Base-by-base conservation (phyloP, 2,329 filamentous ascomycete species). In the Penicillium sp. region DNA sequence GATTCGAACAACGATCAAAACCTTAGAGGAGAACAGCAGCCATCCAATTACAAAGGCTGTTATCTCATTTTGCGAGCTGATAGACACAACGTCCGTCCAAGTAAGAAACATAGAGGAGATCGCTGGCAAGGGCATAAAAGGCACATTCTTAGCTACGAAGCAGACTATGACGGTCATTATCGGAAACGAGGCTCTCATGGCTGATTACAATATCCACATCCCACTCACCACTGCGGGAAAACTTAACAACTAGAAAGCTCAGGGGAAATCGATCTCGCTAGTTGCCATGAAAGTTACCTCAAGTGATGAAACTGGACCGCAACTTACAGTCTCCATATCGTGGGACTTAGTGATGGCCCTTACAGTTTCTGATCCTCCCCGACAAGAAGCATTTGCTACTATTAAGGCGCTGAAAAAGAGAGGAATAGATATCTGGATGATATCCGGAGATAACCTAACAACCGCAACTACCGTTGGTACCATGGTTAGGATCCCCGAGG, bases 121-220 rank as follows among this genome's bases (percentile, higher is more conserved):
- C 2, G 77, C 84, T 6, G 85, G 85, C 0, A 84, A 84, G 66
- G 85, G 85, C 1, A 79, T 88, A 70, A 82, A 80, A 60, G 85
- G 83, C 0, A 75, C 58, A 0, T 84, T 86, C 70, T 74, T 67
- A 12, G 50, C 49, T 33, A 15, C n/a, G 28, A 38, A 49, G 37
- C 56, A 59, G 37, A 44, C 38, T 24, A 5, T 59, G 38, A 53
- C 24, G 49, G 35, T 59, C 26, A 45, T 59, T 53, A 59, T 57
- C 44, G 55, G 55, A n/a, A 57, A 57, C 13, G 55, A 57, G 55
- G 55, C 55, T 47, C 55, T 57, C 28, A 57, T 59, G 57, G 17
- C 38, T 42, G 57, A 59, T 47, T 45, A 59, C 13, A 38, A 38
- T 38, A 12, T 38, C 37, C 13, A 38, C 37, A 38, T 38, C 37